Conservation (phyloP, 2,329 filamentous ascomycete genomes). For the Pseudogymnoascus sp. region DNA sequence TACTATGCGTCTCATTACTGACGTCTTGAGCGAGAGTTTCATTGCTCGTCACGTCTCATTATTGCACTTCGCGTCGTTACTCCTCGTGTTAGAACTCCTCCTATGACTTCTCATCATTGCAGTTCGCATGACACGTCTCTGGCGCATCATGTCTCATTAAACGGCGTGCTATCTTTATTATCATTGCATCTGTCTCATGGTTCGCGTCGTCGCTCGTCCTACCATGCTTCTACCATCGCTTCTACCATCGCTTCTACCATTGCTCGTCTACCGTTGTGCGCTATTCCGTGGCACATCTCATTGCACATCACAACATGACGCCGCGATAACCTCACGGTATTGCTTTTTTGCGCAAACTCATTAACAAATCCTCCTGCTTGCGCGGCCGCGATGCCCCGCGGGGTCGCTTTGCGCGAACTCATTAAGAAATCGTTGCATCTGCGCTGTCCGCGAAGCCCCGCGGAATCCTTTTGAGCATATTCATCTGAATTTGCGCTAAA, state of each 20-base stretch:
- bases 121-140: background rate
- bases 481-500: background rate
- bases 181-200: background rate
- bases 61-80: too few relatives aligned
- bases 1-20: too few relatives aligned
- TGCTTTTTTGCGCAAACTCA: background rate
- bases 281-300: too few relatives aligned
- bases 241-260: too few relatives aligned
- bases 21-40: too few relatives aligned
- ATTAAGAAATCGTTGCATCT: background rate
- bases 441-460: background rate
- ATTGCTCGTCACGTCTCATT: too few relatives aligned
- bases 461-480: background rate
- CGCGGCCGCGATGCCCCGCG: background rate
- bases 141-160: background rate
- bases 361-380: too few relatives aligned
- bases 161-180: background rate
- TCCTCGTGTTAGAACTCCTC: too few relatives aligned
- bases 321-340: background rate
- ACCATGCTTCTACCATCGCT: background rate
- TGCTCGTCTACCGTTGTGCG: too few relatives aligned
- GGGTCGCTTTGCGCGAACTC: too few relatives aligned
- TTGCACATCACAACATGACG: background rate
- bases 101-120: too few relatives aligned
- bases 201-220: background rate